Conservation (phyloP, 2,329 filamentous ascomycete species). For the Ophidiomyces ophidiicola region DNA sequence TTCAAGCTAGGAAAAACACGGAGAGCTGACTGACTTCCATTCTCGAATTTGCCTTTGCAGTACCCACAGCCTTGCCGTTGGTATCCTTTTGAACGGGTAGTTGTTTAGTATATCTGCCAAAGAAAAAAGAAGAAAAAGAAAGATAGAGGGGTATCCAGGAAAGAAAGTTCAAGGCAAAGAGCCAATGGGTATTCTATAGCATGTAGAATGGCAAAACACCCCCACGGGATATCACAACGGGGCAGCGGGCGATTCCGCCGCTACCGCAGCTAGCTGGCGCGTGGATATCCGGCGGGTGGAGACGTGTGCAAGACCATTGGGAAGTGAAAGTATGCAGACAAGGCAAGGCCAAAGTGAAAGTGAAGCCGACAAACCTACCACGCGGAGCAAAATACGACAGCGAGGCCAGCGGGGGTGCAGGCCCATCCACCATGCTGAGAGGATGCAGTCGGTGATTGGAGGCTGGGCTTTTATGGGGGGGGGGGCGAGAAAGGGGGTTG, state of each 20-base stretch:
- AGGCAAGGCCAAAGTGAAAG: background rate
- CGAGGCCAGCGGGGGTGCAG: background rate
- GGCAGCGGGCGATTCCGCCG: background rate
- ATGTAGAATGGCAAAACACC: background rate
- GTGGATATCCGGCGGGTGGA: too few species aligned
- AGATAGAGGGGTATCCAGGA: background rate
- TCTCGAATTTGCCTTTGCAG: conserved; percentile 35
- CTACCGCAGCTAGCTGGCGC: background rate
- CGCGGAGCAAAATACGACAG: background rate
- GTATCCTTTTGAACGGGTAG: conserved; percentile 3
- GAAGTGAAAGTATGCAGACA: too few species aligned
- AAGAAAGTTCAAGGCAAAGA: background rate
- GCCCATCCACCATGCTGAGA: background rate
- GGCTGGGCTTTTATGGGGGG: background rate
- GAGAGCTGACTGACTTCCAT: conserved; percentile 35
- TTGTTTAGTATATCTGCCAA: background rate
- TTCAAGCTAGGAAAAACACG: conserved; percentile 4
- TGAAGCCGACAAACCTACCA: background rate
- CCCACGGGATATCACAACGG: background rate
- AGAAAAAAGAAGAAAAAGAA: background rate
- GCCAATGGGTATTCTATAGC: background rate
- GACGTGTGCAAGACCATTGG: too few species aligned
- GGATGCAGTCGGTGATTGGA: background rate
- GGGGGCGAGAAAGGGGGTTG: too few species aligned
- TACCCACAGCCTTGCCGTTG: conserved; percentile 30